Percentiles rank a stretch among this genome's conserved stretches.
These are phyloP conservation scores for Paramecium biaurelia DNA, from an alignment of 73 alveolate genomes.

Conservation along the genomic window DNA sequence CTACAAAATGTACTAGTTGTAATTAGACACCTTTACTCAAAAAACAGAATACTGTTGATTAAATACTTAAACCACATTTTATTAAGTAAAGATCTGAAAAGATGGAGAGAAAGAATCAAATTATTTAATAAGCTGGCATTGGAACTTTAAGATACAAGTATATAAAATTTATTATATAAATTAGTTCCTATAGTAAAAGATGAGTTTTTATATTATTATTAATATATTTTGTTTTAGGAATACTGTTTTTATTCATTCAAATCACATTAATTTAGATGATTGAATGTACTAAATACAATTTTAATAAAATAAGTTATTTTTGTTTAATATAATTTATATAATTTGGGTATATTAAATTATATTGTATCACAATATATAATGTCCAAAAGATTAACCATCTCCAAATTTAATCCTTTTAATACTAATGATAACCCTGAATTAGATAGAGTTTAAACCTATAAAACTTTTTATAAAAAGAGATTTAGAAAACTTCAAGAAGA, in stretches of 20 bases:
- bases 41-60: background rate
- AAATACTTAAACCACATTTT: background rate
- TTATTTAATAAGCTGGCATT: background rate
- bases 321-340: background rate
- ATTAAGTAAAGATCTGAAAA: background rate
- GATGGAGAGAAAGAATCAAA: background rate
- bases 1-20: background rate
- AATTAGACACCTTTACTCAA: background rate
- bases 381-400: background rate
- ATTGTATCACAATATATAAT: background rate
- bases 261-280: background rate
- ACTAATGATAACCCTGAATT: background rate
- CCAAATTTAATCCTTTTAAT: background rate
- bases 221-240: background rate
- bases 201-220: background rate
- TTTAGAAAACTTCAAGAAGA: background rate
- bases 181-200: conserved; percentile 28
- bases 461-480: background rate
- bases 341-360: background rate
- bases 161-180: background rate
- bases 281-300: background rate
- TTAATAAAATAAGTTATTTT: background rate
- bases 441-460: background rate
- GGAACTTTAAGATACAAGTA: conserved; percentile 16
- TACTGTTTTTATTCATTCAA: background rate